Evolutionary conservation across 352 stramenopile species (phyloP).

Genomic region (Saprolegnia parasitica): DNA sequence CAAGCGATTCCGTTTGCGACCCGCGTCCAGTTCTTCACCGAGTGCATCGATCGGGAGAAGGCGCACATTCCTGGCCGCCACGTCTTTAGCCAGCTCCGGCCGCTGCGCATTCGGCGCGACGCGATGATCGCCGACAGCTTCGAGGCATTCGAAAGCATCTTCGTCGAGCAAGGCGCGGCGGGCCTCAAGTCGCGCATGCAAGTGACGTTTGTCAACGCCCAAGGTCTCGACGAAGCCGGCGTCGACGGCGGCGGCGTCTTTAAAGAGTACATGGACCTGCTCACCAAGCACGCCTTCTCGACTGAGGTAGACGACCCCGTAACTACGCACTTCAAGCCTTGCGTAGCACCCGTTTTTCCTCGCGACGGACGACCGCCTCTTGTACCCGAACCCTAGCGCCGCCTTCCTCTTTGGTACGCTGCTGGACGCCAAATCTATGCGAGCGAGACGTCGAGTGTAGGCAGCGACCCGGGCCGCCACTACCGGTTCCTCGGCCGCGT

Average conservation of each 20-base stretch:
- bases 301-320: slow-evolving; percentile 41
- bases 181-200: slow-evolving; percentile 88
- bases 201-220: slow-evolving; percentile 90
- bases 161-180: slow-evolving; percentile 46
- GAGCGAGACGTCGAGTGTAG: slow-evolving; percentile 10
- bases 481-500: slow-evolving; percentile 95
- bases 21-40: slow-evolving; percentile 68
- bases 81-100: slow-evolving; percentile 50
- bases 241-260: slow-evolving; percentile 97
- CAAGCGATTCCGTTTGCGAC: slow-evolving; percentile 78
- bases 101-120: slow-evolving; percentile 62
- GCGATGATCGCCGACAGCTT: slow-evolving; percentile 91
- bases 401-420: slow-evolving; percentile 37
- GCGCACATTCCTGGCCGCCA: slow-evolving; percentile 44
- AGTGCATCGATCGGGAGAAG: slow-evolving; percentile 64
- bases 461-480: slow-evolving; percentile 79
- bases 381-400: slow-evolving; percentile 95
- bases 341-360: slow-evolving; percentile 85
- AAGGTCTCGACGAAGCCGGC: slow-evolving; percentile 91
- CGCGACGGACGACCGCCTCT: slow-evolving; percentile 64
- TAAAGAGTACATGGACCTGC: slow-evolving; percentile 94
- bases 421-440: no score
- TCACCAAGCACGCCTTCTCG: slow-evolving; percentile 89
- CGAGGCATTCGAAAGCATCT: slow-evolving; percentile 61
- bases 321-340: slow-evolving; percentile 28